A percentile compares a stretch with the other conserved stretches of the same genome.
Evolutionary conservation across 2,329 filamentous ascomycete genomes (phyloP).

Genomic region (Onygenales sp.): DNA sequence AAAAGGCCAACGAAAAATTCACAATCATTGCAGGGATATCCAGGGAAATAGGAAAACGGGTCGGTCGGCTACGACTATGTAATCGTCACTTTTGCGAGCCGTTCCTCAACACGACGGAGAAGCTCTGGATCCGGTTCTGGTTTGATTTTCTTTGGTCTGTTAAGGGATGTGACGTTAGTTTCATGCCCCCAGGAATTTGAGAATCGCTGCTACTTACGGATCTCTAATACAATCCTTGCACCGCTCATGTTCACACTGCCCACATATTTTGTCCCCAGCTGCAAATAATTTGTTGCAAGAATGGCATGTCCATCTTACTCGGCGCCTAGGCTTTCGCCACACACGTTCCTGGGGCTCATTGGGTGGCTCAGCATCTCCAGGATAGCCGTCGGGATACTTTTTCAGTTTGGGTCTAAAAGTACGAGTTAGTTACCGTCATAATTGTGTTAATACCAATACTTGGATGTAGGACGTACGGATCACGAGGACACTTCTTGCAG

Average conservation of each 20-base stretch:
- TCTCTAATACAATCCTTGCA: slow-evolving; percentile 32
- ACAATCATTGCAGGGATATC: not conserved
- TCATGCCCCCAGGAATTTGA: slow-evolving; percentile 5
- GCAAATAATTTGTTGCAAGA: slow-evolving; percentile 26
- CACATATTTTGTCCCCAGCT: slow-evolving; percentile 24
- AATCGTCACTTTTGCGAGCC: slow-evolving; percentile 20
- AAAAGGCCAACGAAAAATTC: not conserved
- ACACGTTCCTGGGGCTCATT: slow-evolving; percentile 24
- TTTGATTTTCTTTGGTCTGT: slow-evolving; percentile 32
- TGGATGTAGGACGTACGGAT: slow-evolving; percentile 52
- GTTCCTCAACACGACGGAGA: slow-evolving; percentile 29
- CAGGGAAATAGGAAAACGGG: not conserved
- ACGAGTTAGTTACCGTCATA: slow-evolving; percentile 8
- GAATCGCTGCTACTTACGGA: slow-evolving; percentile 26
- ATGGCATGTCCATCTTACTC: slow-evolving; percentile 35
- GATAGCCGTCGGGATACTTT: slow-evolving; percentile 37
- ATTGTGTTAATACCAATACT: not conserved
- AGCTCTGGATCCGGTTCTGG: slow-evolving; percentile 30
- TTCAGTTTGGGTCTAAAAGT: slow-evolving; percentile 26
- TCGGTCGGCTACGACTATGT: not conserved
- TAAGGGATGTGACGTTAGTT: slow-evolving; percentile 1
- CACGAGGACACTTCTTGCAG: slow-evolving; percentile 71
- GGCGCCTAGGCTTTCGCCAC: slow-evolving; percentile 26
- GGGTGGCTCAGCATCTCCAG: slow-evolving; percentile 33
- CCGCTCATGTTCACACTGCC: slow-evolving; percentile 31